Base-by-base conservation (phyloP, 2,329 filamentous ascomycete species). In the Alternaria postmessia region DNA sequence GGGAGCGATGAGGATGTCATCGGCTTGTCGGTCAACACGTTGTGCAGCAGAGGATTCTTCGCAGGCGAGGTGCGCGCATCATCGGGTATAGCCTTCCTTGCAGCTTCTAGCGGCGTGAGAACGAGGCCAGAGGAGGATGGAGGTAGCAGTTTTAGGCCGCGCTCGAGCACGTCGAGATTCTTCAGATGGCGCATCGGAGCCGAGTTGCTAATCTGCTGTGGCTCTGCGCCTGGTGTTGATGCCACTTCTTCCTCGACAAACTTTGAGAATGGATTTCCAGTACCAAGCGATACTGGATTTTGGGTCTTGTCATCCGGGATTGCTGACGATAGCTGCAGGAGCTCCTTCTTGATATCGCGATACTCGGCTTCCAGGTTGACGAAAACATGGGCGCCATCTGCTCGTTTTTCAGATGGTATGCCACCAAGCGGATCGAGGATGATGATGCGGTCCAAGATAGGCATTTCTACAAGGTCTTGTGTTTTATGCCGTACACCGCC, bases 321-420 rank as follows among this genome's bases (percentile, higher is more conserved):
- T 1, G 55, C 51, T 9, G 59, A 42, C 0, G 65, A 62, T 2
- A 68, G 68, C 43, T 74, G 70, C 30, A 74, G 71, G 5, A 96
- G 82, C 66, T 93, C 86, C 16, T 85, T 78, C 62, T 87, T 84
- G 49, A 96, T 89, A 26, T 86, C 81, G 1, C 86, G 82, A 67
- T 91, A 97, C 75, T 99, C 94, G 73, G 98, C 93, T 73, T 96
- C 91, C 57, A 99, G 85, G 70, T 99, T 99, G 74, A 99, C 87
- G 74, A 97, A 98, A 7, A 95, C 87, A 75, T 95, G 91, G 2
- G 91, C 86, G 51, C 85, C 87, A 67, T 78, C 90, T 80, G 44
- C 85, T 81, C 66, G 86, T 77, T 75, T 84, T 80, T 69, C 85
- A 75, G 60, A 92, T 0, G 95, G 95, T 46, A 94, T 93, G 0